Evolutionary conservation across 306 rosid species (phyloP).

Genomic region (Quercus parvula): DNA sequence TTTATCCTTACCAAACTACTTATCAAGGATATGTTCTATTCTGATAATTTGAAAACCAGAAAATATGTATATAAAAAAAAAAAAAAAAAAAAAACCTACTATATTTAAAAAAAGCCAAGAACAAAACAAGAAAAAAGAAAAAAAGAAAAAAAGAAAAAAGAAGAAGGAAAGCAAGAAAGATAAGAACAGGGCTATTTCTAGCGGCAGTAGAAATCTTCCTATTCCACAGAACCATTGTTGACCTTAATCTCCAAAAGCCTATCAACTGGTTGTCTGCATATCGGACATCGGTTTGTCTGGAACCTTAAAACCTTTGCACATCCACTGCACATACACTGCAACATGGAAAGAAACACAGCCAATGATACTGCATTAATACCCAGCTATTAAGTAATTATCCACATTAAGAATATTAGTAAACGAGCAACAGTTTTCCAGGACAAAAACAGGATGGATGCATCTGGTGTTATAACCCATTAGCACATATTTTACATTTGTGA

Average conservation of each 20-base stretch:
- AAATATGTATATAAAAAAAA: slow-evolving; percentile 7
- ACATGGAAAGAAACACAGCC: slow-evolving; percentile 20
- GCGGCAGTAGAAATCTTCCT: slow-evolving; percentile 21
- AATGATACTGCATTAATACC: not conserved
- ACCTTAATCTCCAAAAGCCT: slow-evolving; percentile 94
- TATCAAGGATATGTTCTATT: slow-evolving; percentile 22
- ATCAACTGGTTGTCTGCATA: slow-evolving; percentile 97
- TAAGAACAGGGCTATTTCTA: slow-evolving; percentile 33
- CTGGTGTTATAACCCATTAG: not conserved
- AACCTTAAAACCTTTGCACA: slow-evolving; percentile 89
- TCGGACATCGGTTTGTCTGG: slow-evolving; percentile 92
- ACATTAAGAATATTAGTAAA: not conserved
- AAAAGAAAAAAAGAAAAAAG: slow-evolving; percentile 2
- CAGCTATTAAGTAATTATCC: not conserved
- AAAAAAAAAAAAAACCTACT: slow-evolving; percentile 1
- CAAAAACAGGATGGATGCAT: not conserved
- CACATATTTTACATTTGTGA: not conserved
- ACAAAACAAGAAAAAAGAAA: slow-evolving; percentile 15
- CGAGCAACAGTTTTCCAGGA: not conserved
- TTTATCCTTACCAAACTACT: slow-evolving; percentile 26
- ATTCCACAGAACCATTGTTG: slow-evolving; percentile 54
- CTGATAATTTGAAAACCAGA: slow-evolving; percentile 29
- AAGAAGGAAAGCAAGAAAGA: slow-evolving; percentile 12
- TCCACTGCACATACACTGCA: slow-evolving; percentile 92
- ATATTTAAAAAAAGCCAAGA: too few species aligned